These are phyloP conservation scores for Leishmania gerbilli DNA, from an alignment of 208 protist genomes.

Conservation along the genomic window DNA sequence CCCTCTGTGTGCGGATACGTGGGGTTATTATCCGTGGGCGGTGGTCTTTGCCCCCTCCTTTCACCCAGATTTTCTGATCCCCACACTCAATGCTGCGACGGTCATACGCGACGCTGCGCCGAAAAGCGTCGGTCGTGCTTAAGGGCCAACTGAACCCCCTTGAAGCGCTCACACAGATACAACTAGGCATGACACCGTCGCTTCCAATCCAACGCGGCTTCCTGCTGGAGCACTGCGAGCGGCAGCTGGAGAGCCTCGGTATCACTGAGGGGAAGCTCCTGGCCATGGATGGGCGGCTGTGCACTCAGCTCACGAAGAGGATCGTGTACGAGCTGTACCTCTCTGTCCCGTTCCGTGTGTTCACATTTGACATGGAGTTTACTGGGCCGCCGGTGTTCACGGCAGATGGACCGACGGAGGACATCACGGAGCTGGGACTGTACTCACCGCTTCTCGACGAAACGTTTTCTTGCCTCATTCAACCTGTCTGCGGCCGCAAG, in stretches of 20 bases:
- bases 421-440: slow-evolving; percentile 88
- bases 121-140: slow-evolving; percentile 4
- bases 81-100: slow-evolving; percentile 1
- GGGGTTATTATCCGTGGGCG: background rate
- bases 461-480: slow-evolving; percentile 74
- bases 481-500: slow-evolving; percentile 57
- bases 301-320: slow-evolving; percentile 64
- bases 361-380: slow-evolving; percentile 92
- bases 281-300: slow-evolving; percentile 80
- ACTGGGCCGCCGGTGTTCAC: slow-evolving; percentile 85
- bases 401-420: slow-evolving; percentile 81
- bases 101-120: slow-evolving; percentile 8
- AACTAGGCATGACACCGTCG: slow-evolving; percentile 79
- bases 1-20: background rate
- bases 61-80: background rate
- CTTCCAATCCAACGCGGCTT: slow-evolving; percentile 74
- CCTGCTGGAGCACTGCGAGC: slow-evolving; percentile 74
- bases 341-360: slow-evolving; percentile 85
- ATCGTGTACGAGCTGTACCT: slow-evolving; percentile 84
- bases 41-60: background rate
- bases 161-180: slow-evolving; percentile 82
- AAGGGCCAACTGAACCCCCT: slow-evolving; percentile 52
- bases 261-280: slow-evolving; percentile 80
- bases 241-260: slow-evolving; percentile 64
- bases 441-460: slow-evolving; percentile 79